Evolutionary conservation across 2,329 filamentous ascomycete genomes (phyloP).

Genomic region (Curvularia sp.): DNA sequence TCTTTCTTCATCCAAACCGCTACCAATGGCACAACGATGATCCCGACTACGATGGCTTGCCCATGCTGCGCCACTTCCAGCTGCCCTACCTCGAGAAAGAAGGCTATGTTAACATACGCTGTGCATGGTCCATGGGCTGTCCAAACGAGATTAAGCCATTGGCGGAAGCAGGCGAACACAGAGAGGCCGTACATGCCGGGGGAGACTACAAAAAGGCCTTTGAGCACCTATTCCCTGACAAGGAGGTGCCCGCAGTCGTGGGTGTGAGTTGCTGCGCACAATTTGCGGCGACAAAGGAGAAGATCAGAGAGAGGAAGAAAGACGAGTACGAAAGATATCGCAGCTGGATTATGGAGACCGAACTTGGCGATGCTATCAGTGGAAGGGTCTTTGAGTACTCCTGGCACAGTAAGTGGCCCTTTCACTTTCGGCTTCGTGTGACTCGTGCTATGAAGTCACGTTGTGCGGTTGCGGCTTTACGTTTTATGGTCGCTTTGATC

Average conservation of each 20-base stretch:
- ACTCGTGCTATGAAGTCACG: constrained; percentile 10
- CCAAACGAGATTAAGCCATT: constrained; percentile 60
- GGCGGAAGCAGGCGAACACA: constrained; percentile 51
- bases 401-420: constrained; percentile 62
- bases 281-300: constrained; percentile 60
- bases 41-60: constrained; percentile 60
- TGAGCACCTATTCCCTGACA: constrained; percentile 56
- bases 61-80: constrained; percentile 59
- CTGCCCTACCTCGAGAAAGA: constrained; percentile 57
- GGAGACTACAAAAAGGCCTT: constrained; percentile 60
- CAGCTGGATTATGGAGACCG: constrained; percentile 59
- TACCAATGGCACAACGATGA: constrained; percentile 62
- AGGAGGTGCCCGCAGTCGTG: constrained; percentile 53
- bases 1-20: constrained; percentile 54
- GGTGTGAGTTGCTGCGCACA: constrained; percentile 64
- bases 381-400: constrained; percentile 65
- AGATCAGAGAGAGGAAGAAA: constrained; percentile 55
- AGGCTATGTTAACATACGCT: constrained; percentile 64
- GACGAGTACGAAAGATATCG: constrained; percentile 59
- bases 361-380: constrained; percentile 58
- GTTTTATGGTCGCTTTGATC: neutral
- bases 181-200: constrained; percentile 57
- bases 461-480: neutral
- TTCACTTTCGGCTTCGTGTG: neutral
- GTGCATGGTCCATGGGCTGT: constrained; percentile 61